Evolutionary conservation across 73 alveolate genomes (phyloP), one percentile per base, ranked within the genome.

Genomic region (Paramecium octaurelia): DNA sequence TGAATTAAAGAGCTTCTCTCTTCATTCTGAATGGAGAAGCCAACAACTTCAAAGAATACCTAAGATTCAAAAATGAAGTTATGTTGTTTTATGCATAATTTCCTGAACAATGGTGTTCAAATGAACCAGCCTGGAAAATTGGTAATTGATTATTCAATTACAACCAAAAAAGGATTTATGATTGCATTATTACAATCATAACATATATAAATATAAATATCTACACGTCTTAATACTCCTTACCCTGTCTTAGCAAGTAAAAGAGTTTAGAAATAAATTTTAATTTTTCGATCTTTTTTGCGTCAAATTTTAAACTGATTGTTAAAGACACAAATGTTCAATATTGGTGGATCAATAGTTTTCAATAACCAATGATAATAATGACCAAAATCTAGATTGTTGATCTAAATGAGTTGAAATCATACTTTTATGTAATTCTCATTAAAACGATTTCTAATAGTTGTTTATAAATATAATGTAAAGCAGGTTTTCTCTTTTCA

Each of bases 21-120:
- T 80, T 80, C 75, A 80, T 80, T 80, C 38, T 80, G 75, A 80
- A 80, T 80, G 91, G 91, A 43, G 91, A 80, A 35, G 35, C 91
- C 18, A 44, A 42, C 11, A 44, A 80, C 50, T 23, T 42, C 14
- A 40, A 43, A 11, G 91, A 80, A 48, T 46, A 80, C 91, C 75
- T 80, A 24, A 80, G 91, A 46, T 80, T 31, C 57, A 80, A 80
- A 48, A 80, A 80, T 42, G 91, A 80, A 80, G 75, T 80, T 80
- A 80, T 80, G 91, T 42, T 80, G 91, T 80, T 80, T 48, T 80
- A 80, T 14, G n/a, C 91, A 80, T 40, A 80, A 80, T 24, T 80
- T 80, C 91, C 91, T 42, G 50, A 40, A 31, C 50, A 31, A 44
- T 80, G 91, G 91, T 44, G 75, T 48, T 80, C 91, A 21, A 80